phyloP scores from a whole-genome alignment of 2,329 filamentous ascomycete species.

The Aspergillus ochraceoroseus region DNA sequence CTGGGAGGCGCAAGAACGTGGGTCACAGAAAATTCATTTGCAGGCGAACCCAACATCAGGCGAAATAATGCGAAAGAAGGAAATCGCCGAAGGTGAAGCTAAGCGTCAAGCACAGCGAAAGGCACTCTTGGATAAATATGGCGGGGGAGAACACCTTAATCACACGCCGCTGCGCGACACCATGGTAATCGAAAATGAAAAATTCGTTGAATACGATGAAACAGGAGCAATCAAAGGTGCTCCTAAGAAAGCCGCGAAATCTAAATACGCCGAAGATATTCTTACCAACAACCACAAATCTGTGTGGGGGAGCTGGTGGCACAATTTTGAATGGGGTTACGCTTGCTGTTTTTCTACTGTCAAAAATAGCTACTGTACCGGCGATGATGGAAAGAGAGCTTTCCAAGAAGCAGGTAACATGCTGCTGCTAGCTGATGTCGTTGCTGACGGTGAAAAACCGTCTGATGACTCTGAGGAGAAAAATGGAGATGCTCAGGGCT shows the following conservation, averaged over 20 bases:
- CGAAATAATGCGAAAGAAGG: conserved; percentile 75
- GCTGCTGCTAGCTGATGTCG: conserved; percentile 45
- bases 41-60: conserved; percentile 96
- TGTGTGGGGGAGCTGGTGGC: conserved; percentile 98
- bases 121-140: conserved; percentile 75
- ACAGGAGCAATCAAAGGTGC: conserved; percentile 83
- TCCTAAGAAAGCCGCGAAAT: conserved; percentile 68
- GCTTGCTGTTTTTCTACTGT: conserved; percentile 88
- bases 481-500: conserved; percentile 24
- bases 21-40: conserved; percentile 75
- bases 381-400: conserved; percentile 76
- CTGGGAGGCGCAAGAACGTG: conserved; percentile 88
- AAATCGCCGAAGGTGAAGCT: conserved; percentile 65
- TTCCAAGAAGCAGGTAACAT: conserved; percentile 70
- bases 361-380: conserved; percentile 97
- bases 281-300: conserved; percentile 84
- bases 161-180: conserved; percentile 61
- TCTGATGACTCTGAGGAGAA: conserved; percentile 15
- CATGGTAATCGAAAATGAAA: conserved; percentile 73
- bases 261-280: conserved; percentile 88
- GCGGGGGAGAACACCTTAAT: conserved; percentile 58
- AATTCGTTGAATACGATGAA: conserved; percentile 92
- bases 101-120: conserved; percentile 65
- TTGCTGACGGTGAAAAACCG: conserved; percentile 10
- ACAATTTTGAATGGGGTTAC: conserved; percentile 91